These are phyloP conservation scores for Annona squamosa DNA, from an alignment of 164 flowering plant genomes.

Conservation along the genomic window DNA sequence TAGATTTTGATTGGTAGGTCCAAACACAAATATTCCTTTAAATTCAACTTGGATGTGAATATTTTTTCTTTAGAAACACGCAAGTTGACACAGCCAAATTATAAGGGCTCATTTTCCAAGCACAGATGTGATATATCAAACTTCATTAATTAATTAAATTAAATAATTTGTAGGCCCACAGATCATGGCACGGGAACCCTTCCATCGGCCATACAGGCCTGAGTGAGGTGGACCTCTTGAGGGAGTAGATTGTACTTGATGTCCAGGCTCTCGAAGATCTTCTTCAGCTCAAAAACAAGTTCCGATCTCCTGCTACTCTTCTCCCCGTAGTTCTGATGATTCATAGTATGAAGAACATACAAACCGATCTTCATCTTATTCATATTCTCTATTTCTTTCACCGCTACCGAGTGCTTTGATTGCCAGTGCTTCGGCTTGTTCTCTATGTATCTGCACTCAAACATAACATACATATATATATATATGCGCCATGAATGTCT, in stretches of 20 bases:
- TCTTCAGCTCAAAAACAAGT: constrained; percentile 41
- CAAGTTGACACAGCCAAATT: too few relatives aligned
- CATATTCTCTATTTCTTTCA: constrained; percentile 43
- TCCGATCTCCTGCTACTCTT: constrained; percentile 33
- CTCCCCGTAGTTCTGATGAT: constrained; percentile 43
- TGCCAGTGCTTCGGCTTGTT: constrained; percentile 50
- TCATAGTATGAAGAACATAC: constrained; percentile 41
- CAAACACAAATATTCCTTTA: too few relatives aligned
- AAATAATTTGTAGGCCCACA: too few relatives aligned
- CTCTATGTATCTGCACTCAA: constrained; percentile 36
- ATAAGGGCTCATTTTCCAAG: too few relatives aligned
- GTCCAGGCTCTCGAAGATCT: constrained; percentile 31
- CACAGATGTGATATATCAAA: too few relatives aligned
- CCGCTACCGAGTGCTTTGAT: constrained; percentile 29
- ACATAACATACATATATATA: neutral
- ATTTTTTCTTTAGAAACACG: too few relatives aligned
- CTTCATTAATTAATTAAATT: too few relatives aligned
- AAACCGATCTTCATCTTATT: constrained; percentile 40
- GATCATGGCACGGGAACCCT: constrained; percentile 1
- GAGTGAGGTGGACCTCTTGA: constrained; percentile 33
- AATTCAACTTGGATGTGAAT: too few relatives aligned
- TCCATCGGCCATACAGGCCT: constrained; percentile 4
- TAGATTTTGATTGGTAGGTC: too few relatives aligned
- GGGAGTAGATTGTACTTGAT: constrained; percentile 48
- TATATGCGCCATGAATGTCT: too few relatives aligned